Base-by-base conservation (phyloP, 768 basidiomycete species). In the Hericium erinaceus region DNA sequence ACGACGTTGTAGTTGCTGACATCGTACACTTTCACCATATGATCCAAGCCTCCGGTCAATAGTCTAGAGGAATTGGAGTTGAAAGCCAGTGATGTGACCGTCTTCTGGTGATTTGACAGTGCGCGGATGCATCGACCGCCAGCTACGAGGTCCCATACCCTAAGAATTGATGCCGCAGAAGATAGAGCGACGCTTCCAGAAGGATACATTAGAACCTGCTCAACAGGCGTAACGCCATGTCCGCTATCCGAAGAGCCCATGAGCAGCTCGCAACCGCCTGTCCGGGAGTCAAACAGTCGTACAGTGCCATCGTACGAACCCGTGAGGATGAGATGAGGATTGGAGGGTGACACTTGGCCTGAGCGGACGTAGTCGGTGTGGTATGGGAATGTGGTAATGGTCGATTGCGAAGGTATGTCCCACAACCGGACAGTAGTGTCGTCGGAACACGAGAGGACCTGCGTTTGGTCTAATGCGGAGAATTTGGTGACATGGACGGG, bases 1-100 rank as follows among this genome's bases (percentile, higher is more conserved):
- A 97, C 85, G 39, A 99, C 97, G 66, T 90, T 89, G 77, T 95
- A 98, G 15, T 83, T 83, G 67, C 88, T 83, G 39, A 95, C 84
- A 70, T 98, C 95, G 73, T 98, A 99, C 38, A 98, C 95, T 73
- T 99, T 99, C 58, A 98, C 92, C 89, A 99, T 89, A 64, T 95
- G 94, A 69, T 99, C 97, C 60, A 99, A 75, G 46, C 90, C 84
- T 33, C 93, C 97, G 0, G 92, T 92, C 49, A 99, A 75, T 2
- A 98, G 78, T 39, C 94, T 81, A 62, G 83, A 81, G 26, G 88
- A 84, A 52, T 76, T 79, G 33, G 87, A 67, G 67, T 92, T 86
- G 70, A 95, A 92, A 1, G 92, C 75, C 46, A 97, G 77, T 15
- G 92, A 81, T 0, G 95, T 98, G 57, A 99, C 82, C 2, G 97